Base-by-base conservation (phyloP, 2,329 filamentous ascomycete genomes). In the Juglanconis oblonga region DNA sequence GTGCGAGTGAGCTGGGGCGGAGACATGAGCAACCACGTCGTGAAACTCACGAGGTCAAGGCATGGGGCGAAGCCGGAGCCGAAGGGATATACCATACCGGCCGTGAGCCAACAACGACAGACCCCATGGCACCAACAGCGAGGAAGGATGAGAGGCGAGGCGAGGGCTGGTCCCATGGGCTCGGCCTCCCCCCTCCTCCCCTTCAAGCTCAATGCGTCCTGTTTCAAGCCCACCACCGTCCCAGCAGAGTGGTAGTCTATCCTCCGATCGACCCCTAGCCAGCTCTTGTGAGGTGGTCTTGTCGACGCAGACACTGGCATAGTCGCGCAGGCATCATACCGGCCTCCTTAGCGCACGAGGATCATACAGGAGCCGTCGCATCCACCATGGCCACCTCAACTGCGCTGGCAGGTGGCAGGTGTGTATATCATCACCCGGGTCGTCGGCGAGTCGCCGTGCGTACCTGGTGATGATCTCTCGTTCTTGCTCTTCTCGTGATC, bases 321-420 rank as follows among this genome's bases (percentile, higher is more conserved):
- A 10, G 35, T 47, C 3, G 52, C 31, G 29, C 24, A 38, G 52
- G 45, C 38, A 54, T 54, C 52, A 45, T 24, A 29, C 29, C 40
- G 38, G 17, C 24, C 24, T 14, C 24, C 24, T 10, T 35, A 17
- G 13, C 11, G 31, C 49, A 14, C 17, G 52, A 44, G 52, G 52
- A 54, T 54, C 52, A 54, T 36, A 54, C 52, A 42, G 38, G 38
- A 45, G 38, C 40, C 52, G 52, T 54, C 52, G 40, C 52, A 54
- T 36, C 31, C 40, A 17, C 10, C 40, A 17, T 44, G 40, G 14
- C 52, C 52, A 24, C 4, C 36, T 13, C 50, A 9, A 13, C 33
- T n/a, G 3, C 14, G 31, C 14, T 54, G 17, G 17, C 17, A 24
- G 17, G 17, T 24, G 17, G 17, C 17, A 24, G 17, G 17, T 24